phyloP scores from a whole-genome alignment of 2,329 filamentous ascomycete species.

The Pseudogymnoascus sp. region DNA sequence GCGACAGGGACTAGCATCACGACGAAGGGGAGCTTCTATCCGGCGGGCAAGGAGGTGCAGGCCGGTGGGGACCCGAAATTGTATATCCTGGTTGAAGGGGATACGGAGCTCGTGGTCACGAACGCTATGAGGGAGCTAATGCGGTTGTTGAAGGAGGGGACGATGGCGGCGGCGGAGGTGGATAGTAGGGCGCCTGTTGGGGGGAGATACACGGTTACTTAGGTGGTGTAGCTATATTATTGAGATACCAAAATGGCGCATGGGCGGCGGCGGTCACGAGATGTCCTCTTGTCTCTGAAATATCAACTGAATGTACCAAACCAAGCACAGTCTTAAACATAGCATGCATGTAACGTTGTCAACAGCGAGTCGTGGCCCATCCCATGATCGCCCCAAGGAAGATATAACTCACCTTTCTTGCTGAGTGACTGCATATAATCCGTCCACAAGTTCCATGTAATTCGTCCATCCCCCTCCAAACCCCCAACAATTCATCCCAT shows the following conservation, averaged over 20 bases:
- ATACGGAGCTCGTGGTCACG: constrained; percentile 87
- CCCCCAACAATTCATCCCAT: not conserved
- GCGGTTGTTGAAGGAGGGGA: constrained; percentile 80
- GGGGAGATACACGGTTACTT: constrained; percentile 82
- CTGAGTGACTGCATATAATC: not conserved
- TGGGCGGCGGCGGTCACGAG: not conserved
- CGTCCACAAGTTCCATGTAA: no score
- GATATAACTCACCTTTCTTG: not conserved
- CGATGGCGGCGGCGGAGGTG: constrained; percentile 80
- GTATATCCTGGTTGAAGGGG: constrained; percentile 95
- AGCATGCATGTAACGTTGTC: not conserved
- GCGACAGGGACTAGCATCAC: constrained; percentile 93
- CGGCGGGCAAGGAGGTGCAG: constrained; percentile 70
- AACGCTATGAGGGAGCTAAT: constrained; percentile 87
- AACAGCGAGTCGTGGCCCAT: not conserved
- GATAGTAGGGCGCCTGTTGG: constrained; percentile 70
- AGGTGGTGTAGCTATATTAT: constrained; percentile 22
- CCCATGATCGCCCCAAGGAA: not conserved
- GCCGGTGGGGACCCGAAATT: constrained; percentile 78
- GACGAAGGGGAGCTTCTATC: constrained; percentile 89
- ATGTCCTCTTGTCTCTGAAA: not conserved
- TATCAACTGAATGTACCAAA: not conserved
- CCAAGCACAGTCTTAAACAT: not conserved
- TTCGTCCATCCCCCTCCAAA: not conserved
- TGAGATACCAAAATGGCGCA: constrained; percentile 7